Base-by-base conservation (phyloP, 768 basidiomycete genomes). In the Calocybe cyanea region DNA sequence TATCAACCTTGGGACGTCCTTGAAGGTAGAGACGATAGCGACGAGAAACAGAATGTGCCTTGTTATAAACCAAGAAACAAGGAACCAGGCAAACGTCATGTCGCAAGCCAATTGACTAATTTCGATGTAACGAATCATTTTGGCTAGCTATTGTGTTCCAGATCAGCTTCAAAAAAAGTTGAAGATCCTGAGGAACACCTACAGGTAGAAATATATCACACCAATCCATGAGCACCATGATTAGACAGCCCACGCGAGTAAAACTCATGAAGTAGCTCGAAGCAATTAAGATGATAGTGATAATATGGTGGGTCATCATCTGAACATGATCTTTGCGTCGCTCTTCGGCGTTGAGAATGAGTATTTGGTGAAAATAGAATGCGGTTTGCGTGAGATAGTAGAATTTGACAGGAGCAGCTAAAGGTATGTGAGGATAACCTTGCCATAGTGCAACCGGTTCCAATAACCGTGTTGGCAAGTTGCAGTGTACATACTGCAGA, bases 261-360 rank as follows among this genome's bases (percentile, higher is more conserved):
- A 83, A 85, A 65, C 93, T 86, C 61, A 75, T 80, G 49, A 75
- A 75, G 67, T 96, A 98, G 63, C 89, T 92, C 32, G 71, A 58
- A 25, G 73, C 65, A 67, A 97, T 81, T 50, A 99, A 78, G 39
- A 74, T 59, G 49, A 93, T 76, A 10, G 93, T 95, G 54, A 98
- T 86, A 55, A 95, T 61, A 62, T 99, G 96, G 69, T 99, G 96
- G 19, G 83, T 70, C 78, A 97, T 87, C 95, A 97, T 97, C 66
- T 97, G 95, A 56, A 73, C 71, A 64, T 97, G 92, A 64, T 99
- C 96, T 62, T 91, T 92, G 46, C 96, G 75, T 44, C 83, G 78
- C 31, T 84, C 92, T 64, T 99, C 96, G 20, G 93, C 85, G 64
- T 97, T 91, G 63, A 99, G 77, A 47, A 95, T 84, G 50, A 97